phyloP scores from a whole-genome alignment of 2,329 filamentous ascomycete genomes.

The Xylaria sp. region DNA sequence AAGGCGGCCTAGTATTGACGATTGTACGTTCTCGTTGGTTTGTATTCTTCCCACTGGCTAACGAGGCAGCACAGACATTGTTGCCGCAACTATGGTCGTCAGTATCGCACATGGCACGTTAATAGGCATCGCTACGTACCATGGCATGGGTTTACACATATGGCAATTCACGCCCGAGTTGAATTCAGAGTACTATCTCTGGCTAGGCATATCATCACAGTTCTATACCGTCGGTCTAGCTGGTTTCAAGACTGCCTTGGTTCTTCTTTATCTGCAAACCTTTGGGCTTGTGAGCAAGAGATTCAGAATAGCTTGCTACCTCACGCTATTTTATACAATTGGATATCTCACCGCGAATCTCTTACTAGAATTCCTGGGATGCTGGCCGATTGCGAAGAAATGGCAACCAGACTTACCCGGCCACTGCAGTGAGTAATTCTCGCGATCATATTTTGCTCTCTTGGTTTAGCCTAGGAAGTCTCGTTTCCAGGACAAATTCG shows the following conservation, averaged over 20 bases:
- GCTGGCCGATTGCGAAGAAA: constrained; percentile 45
- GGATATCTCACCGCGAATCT: constrained; percentile 71
- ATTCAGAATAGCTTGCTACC: constrained; percentile 46
- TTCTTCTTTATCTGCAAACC: constrained; percentile 46
- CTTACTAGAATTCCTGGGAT: constrained; percentile 51
- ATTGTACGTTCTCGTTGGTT: constrained; percentile 40
- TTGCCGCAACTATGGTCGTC: constrained; percentile 44
- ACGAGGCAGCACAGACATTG: constrained; percentile 39
- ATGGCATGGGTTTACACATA: constrained; percentile 48
- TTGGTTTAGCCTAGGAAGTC: too few species aligned
- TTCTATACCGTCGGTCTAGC: constrained; percentile 46
- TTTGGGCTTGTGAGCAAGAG: constrained; percentile 44
- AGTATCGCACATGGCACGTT: constrained; percentile 43
- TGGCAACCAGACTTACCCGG: constrained; percentile 42
- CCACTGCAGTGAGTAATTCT: constrained; percentile 35
- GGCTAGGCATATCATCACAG: constrained; percentile 47
- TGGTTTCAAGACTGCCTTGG: constrained; percentile 47
- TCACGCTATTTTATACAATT: constrained; percentile 54
- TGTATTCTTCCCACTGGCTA: neutral
- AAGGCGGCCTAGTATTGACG: constrained; percentile 40
- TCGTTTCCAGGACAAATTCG: neutral
- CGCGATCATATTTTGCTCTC: neutral
- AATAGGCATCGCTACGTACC: constrained; percentile 46
- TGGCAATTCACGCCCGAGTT: constrained; percentile 48
- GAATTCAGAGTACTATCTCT: constrained; percentile 47